Conservation (phyloP, 176 grass and related monocot species). For the Leersia perrieri region DNA sequence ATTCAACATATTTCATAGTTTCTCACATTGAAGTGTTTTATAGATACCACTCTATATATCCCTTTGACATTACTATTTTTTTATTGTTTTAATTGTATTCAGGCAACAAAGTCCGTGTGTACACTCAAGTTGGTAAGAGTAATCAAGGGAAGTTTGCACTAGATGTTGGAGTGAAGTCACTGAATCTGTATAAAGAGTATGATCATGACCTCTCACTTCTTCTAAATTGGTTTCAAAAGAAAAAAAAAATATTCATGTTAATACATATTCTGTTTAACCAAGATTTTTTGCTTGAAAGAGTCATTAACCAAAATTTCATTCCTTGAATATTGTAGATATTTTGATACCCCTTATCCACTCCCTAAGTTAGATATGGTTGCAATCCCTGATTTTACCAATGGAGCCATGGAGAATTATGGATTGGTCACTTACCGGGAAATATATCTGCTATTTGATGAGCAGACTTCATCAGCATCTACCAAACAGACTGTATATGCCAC, state of each 20-base stretch:
- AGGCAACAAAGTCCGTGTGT: constrained; percentile 76
- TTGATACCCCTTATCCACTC: constrained; percentile 81
- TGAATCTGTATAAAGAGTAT: constrained; percentile 82
- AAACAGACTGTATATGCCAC: constrained; percentile 50
- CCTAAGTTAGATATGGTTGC: constrained; percentile 95
- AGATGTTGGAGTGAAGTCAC: constrained; percentile 71
- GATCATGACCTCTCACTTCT: neutral
- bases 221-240: constrained; percentile 19
- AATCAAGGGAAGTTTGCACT: constrained; percentile 81
- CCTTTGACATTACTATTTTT: constrained; percentile 6
- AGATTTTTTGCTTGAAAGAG: constrained; percentile 19
- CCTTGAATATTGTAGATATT: constrained; percentile 56
- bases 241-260: neutral
- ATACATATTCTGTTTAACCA: neutral
- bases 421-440: constrained; percentile 71
- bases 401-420: constrained; percentile 97
- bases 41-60: neutral
- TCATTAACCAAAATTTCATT: constrained; percentile 19
- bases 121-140: constrained; percentile 72
- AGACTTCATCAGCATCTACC: constrained; percentile 46
- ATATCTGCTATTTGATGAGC: constrained; percentile 75
- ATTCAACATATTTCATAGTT: constrained; percentile 7
- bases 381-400: constrained; percentile 78
- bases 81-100: constrained; percentile 21
- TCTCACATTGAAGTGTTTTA: neutral